Percentiles rank a stretch among this genome's conserved stretches.
These are phyloP conservation scores for Bruguiera hainesii DNA, from an alignment of 441 rosid species.

Conservation along the genomic window DNA sequence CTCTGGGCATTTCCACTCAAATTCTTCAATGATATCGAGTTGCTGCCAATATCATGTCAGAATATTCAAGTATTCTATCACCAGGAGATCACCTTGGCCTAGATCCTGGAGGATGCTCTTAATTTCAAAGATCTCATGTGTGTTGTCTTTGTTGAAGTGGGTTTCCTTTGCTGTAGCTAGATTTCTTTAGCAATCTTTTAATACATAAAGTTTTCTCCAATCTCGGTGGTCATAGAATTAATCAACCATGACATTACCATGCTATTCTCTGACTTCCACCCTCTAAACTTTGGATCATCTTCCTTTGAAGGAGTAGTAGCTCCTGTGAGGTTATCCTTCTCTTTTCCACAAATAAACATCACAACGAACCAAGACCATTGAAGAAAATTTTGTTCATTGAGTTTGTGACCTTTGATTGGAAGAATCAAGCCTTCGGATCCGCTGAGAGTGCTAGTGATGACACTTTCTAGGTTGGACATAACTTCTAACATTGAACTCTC, in stretches of 20 bases:
- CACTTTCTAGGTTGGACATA: too few species aligned
- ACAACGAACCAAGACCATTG: conserved; percentile 5
- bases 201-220: neutral
- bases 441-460: too few species aligned
- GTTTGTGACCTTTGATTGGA: neutral
- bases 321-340: neutral
- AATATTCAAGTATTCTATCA: neutral
- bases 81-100: neutral
- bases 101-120: neutral
- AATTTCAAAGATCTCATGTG: neutral
- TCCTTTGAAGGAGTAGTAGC: neutral
- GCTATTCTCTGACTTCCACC: neutral
- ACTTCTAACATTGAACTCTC: too few species aligned
- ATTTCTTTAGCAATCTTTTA: too few species aligned
- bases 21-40: neutral
- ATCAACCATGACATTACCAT: conserved; percentile 11
- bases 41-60: neutral
- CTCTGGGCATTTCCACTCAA: neutral
- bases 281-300: neutral
- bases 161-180: too few species aligned
- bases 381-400: neutral
- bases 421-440: neutral
- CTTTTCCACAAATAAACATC: conserved; percentile 1
- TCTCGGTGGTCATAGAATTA: conserved; percentile 1
- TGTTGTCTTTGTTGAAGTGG: too few species aligned